Conservation (phyloP, 495 filamentous ascomycete genomes). For the Geoglossum glabrum region DNA sequence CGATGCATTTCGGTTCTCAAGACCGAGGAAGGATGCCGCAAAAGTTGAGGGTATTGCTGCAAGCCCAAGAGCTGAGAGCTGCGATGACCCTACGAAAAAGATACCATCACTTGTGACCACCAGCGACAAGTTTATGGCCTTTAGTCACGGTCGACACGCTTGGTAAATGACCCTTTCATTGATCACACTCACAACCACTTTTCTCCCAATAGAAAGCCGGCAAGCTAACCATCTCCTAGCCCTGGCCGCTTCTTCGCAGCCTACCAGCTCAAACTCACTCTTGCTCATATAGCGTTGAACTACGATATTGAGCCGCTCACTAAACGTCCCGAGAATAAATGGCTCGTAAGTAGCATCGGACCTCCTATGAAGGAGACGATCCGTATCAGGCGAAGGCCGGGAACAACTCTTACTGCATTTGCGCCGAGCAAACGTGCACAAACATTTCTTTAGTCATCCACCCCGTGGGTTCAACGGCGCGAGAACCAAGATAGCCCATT, state of each 20-base stretch:
- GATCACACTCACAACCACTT: not conserved
- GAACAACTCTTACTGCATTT: too few relatives aligned
- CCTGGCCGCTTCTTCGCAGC: conserved; percentile 24
- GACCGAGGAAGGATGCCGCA: conserved; percentile 4
- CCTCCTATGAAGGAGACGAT: conserved; percentile 18
- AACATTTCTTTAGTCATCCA: too few relatives aligned
- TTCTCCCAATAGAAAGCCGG: not conserved
- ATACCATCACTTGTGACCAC: conserved; percentile 16
- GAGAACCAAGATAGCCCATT: too few relatives aligned
- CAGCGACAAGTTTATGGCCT: conserved; percentile 18
- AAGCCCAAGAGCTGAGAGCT: not conserved
- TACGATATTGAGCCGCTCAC: conserved; percentile 22
- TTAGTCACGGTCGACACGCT: conserved; percentile 22
- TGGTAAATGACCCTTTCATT: conserved; percentile 14
- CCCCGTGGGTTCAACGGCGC: too few relatives aligned
- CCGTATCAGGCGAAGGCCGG: conserved; percentile 13
- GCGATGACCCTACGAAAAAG: not conserved
- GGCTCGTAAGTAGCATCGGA: conserved; percentile 15
- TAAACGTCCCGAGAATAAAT: conserved; percentile 14
- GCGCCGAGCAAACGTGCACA: too few relatives aligned
- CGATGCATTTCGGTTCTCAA: conserved; percentile 21
- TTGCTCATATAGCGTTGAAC: conserved; percentile 20
- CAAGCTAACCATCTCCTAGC: conserved; percentile 8
- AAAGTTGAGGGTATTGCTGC: not conserved
- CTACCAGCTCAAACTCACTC: conserved; percentile 22